Base-by-base conservation (phyloP, 306 rosid genomes). In the Trichosanthes truncata region DNA sequence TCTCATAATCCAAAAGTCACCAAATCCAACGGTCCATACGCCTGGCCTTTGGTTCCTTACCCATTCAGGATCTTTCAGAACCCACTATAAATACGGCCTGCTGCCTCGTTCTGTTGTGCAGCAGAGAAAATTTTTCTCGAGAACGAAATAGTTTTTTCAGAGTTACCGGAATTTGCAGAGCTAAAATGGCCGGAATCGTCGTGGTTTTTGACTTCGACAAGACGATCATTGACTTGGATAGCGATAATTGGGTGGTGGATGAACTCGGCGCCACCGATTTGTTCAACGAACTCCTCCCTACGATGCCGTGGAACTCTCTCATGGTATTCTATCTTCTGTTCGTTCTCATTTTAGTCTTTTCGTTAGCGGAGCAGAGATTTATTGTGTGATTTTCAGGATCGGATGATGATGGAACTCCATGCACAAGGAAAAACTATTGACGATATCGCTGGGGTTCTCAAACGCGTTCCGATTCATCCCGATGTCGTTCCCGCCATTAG, bases 331-430 rank as follows among this genome's bases (percentile, higher is more conserved):
- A 20, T 66, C 25, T 72, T 72, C 6, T 46, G 3, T 72, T 43
- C 41, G n/a, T 40, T 41, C 20, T 40, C 14, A 10, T 38, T 68
- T 20, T 68, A 4, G 17, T 68, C 7, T 38, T 36, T 36, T 66
- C 46, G 3, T 2, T 38, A n/a, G 29, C 18, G 20, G 10, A 40
- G 0, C 14, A 5, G 75, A 68, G 20, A 40, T 68, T 68, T 11
- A 20, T 36, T 4, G 0, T 38, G 2, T n/a, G 31, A 11, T n/a
- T 78, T 31, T 31, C 73, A 93, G 97, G 97, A 94, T 62, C 84
- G 74, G 85, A 89, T 90, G 91, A 90, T 90, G 97, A 76, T 75
- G 84, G 97, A 90, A 87, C 75, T 92, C 80, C 89, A 88, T 84
- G 77, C 81, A 45, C 68, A 63, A 81, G 96, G 92, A 10, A 82